Base-by-base conservation (phyloP, 306 rosid species). In the Rosa lucieae region DNA sequence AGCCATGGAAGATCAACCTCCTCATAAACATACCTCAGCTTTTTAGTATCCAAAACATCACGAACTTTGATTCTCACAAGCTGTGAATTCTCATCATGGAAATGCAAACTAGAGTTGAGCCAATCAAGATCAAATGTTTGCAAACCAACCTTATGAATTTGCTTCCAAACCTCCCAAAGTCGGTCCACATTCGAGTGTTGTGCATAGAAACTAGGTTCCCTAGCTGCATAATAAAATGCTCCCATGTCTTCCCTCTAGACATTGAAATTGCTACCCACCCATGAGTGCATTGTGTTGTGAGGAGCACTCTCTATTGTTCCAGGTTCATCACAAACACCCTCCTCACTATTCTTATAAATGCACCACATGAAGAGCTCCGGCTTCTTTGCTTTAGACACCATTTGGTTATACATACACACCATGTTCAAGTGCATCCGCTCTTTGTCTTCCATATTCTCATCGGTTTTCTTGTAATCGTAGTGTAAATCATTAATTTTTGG, bases 291-390 rank as follows among this genome's bases (percentile, higher is more conserved):
- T 42, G 75, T 80, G 70, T 80, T 74, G 70, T 80, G 84, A 52
- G 79, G 79, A 0, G 79, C 84, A 29, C 0, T 0, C 75, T 80
- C 84, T 11, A 80, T 3, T 0, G 79, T 80, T 2, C 79, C 70
- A 1, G 29, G 62, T 3, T 61, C 84, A 58, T 80, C 62, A 32
- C 79, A 80, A 23, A 13, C 29, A 7, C 75, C 79, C 1, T 39
- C 71, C 3, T 43, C 62, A 2, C 75, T 63, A 0, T 67, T 74
- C 21, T 65, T 52, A 39, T 15, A 75, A 42, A 59, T 26, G 40
- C 83, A 74, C 21, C 84, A 79, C 79, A 80, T 74, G 75, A 74
- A 80, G 11, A 74, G 76, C 70, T 80, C 84, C 0, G 84, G 47
- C 35, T n/a, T 72, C 75, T 53, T 67, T 17, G 75, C 79, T 14